Conservation (phyloP, 495 filamentous ascomycete genomes). For the Penicillium longicatenatum region DNA sequence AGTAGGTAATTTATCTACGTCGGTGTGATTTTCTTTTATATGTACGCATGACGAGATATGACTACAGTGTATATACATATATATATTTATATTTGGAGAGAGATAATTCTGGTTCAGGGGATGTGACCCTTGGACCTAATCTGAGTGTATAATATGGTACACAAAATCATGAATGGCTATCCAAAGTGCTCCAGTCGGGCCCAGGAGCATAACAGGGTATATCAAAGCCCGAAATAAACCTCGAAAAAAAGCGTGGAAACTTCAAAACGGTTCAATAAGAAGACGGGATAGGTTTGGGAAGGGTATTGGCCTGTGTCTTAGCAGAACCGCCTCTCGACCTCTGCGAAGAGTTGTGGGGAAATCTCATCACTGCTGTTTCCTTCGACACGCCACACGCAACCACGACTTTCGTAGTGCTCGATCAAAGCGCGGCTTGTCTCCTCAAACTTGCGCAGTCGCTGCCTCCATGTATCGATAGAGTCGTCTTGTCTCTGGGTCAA, state of each 20-base stretch:
- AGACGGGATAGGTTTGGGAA: background rate
- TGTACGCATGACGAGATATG: slow-evolving; percentile 20
- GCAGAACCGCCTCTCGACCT: slow-evolving; percentile 78
- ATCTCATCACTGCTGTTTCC: slow-evolving; percentile 94
- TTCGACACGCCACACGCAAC: slow-evolving; percentile 84
- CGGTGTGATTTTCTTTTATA: background rate
- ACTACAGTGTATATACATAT: slow-evolving; percentile 14
- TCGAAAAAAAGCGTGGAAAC: slow-evolving; percentile 1
- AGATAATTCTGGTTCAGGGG: background rate
- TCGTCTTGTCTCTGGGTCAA: slow-evolving; percentile 85
- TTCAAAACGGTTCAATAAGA: background rate
- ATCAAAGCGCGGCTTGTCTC: slow-evolving; percentile 83
- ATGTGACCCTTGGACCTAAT: background rate
- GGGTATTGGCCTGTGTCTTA: slow-evolving; percentile 13
- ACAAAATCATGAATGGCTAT: slow-evolving; percentile 20
- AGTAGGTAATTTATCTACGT: background rate
- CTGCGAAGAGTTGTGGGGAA: slow-evolving; percentile 75
- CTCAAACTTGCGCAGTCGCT: slow-evolving; percentile 77
- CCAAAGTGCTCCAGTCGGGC: slow-evolving; percentile 13
- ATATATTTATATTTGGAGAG: too few species aligned
- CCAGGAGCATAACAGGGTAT: slow-evolving; percentile 16
- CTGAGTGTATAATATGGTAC: slow-evolving; percentile 19
- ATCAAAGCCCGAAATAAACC: slow-evolving; percentile 9
- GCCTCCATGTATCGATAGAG: slow-evolving; percentile 79
- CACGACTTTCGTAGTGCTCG: slow-evolving; percentile 83